phyloP scores from a whole-genome alignment of 176 grass and related monocot species.

The Cymbopogon citratus region DNA sequence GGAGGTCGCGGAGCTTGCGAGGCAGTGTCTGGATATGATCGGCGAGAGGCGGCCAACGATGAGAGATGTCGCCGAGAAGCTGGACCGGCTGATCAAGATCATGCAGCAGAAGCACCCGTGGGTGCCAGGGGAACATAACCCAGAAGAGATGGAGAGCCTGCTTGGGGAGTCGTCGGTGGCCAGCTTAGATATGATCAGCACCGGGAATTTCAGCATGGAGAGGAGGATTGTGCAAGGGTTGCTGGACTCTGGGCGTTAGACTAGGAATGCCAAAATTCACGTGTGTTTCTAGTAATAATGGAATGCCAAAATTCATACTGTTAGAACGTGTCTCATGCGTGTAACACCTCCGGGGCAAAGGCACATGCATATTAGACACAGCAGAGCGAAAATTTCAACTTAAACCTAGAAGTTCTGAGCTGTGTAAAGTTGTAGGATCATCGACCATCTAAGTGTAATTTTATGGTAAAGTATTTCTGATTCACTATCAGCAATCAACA shows the following conservation, averaged over 20 bases:
- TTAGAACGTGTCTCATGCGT: too few relatives aligned
- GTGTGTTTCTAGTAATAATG: too few relatives aligned
- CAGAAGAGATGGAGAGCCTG: slow-evolving; percentile 30
- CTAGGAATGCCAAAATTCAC: too few relatives aligned
- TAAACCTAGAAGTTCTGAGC: too few relatives aligned
- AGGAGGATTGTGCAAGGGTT: neutral
- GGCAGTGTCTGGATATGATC: slow-evolving; percentile 14
- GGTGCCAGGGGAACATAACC: neutral
- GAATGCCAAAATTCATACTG: too few relatives aligned
- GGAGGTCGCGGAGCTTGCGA: neutral
- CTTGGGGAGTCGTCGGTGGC: slow-evolving; percentile 3
- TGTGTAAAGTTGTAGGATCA: too few relatives aligned
- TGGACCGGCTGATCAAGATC: slow-evolving; percentile 24
- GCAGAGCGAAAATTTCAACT: too few relatives aligned
- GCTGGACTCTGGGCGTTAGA: slow-evolving; percentile 21
- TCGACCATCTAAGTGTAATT: too few relatives aligned
- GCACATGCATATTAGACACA: too few relatives aligned
- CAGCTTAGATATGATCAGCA: slow-evolving; percentile 3
- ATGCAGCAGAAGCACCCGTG: slow-evolving; percentile 26
- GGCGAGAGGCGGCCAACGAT: slow-evolving; percentile 29
- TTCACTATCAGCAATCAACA: too few relatives aligned
- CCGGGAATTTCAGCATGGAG: slow-evolving; percentile 30
- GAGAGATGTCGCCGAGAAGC: slow-evolving; percentile 29
- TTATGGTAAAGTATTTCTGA: too few relatives aligned
- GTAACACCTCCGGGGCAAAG: too few relatives aligned